phyloP scores from a whole-genome alignment of 225 moss, liverwort and hornwort genomes.

The Bryum argenteum region DNA sequence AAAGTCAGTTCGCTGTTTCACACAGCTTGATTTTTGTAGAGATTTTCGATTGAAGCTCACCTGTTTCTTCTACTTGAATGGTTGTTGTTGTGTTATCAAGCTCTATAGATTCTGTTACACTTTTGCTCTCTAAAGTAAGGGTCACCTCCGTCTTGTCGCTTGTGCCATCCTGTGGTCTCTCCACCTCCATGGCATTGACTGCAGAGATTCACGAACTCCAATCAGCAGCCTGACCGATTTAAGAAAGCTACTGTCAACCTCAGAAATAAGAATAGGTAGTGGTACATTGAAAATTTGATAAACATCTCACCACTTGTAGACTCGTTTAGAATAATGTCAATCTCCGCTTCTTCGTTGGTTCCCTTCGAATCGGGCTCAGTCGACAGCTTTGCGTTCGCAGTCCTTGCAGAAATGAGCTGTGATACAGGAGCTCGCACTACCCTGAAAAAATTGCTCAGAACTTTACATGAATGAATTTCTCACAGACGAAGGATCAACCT shows the following conservation, averaged over 20 bases:
- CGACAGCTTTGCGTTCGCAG: constrained; percentile 23
- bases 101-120: constrained; percentile 25
- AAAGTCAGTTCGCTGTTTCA: background rate
- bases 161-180: constrained; percentile 20
- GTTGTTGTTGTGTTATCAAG: constrained; percentile 14
- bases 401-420: constrained; percentile 66
- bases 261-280: too few relatives aligned
- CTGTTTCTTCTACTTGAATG: constrained; percentile 28
- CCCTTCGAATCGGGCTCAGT: constrained; percentile 33
- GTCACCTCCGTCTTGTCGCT: constrained; percentile 24
- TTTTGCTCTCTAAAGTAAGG: constrained; percentile 22
- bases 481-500: background rate
- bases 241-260: background rate
- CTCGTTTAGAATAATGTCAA: constrained; percentile 28
- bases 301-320: constrained; percentile 35
- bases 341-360: constrained; percentile 19
- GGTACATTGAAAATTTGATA: background rate
- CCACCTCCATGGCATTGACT: constrained; percentile 49
- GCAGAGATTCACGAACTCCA: constrained; percentile 24
- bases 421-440: constrained; percentile 77
- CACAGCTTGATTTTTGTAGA: background rate
- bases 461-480: background rate
- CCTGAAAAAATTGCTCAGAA: constrained; percentile 43
- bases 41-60: constrained; percentile 1
- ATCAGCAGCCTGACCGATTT: too few relatives aligned